Evolutionary conservation across 768 basidiomycete genomes (phyloP), one percentile per base, ranked within the genome.

Genomic region (Phaeotremella fagi): DNA sequence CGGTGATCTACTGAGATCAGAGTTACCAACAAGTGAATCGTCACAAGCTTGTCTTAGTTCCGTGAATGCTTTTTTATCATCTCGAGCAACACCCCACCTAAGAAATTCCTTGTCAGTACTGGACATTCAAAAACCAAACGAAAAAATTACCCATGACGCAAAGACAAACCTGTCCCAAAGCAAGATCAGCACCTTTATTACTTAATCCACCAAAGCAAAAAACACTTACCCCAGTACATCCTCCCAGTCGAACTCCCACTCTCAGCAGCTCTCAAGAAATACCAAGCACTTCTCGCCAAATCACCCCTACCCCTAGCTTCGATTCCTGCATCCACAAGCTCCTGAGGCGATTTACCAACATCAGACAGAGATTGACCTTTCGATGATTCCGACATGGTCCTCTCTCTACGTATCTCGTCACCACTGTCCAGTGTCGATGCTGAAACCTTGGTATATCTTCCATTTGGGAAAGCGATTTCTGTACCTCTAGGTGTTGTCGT

Each of bases 191-290:
- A 44, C 38, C 38, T 4, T 2, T 22, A 42, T 5, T 18, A 18
- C 27, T 25, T 22, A 51, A 2, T 50, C 48, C 36, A 25, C 18
- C 1, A 16, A 5, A 5, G 14, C 14, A 25, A 9, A n/a, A 3
- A 35, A 20, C 5, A 52, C 66, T 57, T 45, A 71, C 72, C 73
- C 60, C 64, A 74, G 37, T 70, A 68, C 50, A 74, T 69, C 45
- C 66, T 55, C 3, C 73, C 73, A 23, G 62, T 69, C 9, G 61
- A 31, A 50, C 64, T 70, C 2, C 73, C 71, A 9, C 57, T 63
- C 50, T 74, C 67, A 29, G 73, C 71, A 47, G 73, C 67, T 54
- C 61, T 66, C 54, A 64, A 59, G 41, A 74, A 74, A 45, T 66
- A 66, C 59, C 66, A 71, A 48, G 69, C 71, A 16, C 60, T 61